Evolutionary conservation across 1,284 basidiomycete genomes (phyloP).

Genomic region (Gymnopus androsaceus): DNA sequence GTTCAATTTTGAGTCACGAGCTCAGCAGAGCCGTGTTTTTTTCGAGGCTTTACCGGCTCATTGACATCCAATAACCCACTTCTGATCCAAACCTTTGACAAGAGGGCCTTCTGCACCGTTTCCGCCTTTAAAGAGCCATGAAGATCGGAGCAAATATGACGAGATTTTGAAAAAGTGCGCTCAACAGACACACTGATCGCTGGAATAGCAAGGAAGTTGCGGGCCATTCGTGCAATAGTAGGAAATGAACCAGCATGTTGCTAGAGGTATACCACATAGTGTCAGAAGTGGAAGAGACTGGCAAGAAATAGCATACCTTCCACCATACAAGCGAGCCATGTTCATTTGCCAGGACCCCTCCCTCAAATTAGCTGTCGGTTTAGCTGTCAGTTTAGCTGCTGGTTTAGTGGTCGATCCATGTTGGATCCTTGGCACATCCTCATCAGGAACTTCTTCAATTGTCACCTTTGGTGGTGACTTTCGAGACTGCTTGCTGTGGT

Average conservation of each 20-base stretch:
- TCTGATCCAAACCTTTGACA: slow-evolving; percentile 31
- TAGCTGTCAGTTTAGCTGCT: not conserved
- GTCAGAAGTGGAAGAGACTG: not conserved
- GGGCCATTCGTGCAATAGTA: slow-evolving; percentile 32
- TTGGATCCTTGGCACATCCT: no score
- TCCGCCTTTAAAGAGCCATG: slow-evolving; percentile 30
- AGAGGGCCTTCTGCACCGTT: slow-evolving; percentile 29
- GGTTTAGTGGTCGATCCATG: no score
- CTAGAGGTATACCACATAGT: slow-evolving; percentile 5
- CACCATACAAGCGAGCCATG: slow-evolving; percentile 18
- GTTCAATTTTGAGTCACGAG: not conserved
- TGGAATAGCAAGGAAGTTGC: slow-evolving; percentile 23
- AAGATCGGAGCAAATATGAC: slow-evolving; percentile 32
- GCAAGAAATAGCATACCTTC: slow-evolving; percentile 17
- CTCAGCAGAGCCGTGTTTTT: slow-evolving; percentile 3
- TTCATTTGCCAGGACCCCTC: slow-evolving; percentile 3
- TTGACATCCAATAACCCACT: slow-evolving; percentile 25
- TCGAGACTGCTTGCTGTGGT: no score
- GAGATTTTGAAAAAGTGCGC: slow-evolving; percentile 32
- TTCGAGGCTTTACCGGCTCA: not conserved
- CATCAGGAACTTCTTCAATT: no score
- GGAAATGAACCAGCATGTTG: slow-evolving; percentile 23
- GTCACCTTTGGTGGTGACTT: no score
- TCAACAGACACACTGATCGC: slow-evolving; percentile 35
- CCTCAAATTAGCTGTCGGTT: not conserved